Evolutionary conservation across 345 rosid species (phyloP), one percentile per base, ranked within the genome.

Genomic region (Abelmoschus esculentus): DNA sequence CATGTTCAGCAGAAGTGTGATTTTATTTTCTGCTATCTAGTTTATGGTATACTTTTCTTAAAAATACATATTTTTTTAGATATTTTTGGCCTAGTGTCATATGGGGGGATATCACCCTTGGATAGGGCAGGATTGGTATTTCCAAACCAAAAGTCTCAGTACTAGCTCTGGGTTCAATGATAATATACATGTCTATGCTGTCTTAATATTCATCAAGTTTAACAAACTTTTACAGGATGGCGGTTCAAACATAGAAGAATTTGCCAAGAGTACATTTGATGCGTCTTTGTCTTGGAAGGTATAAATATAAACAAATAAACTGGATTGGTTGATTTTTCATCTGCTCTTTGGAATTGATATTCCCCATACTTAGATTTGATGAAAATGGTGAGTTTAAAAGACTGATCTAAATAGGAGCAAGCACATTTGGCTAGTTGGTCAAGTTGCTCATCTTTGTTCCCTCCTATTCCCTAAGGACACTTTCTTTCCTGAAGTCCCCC

Each of bases 261-360:
- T 31, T 32, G 85, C 85, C 71, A 76, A 81, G 3, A 28, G 61
- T n/a, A 72, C 77, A 17, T 1, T 84, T 26, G 93, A 90, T 82
- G 83, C 96, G 68, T 87, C 96, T 32, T 82, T 87, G 19, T 72
- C 72, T 38, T 90, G 98, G 96, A 84, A 86, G 93, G 98, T 93
- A 74, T 40, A 58, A 56, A 2, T 28, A 46, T 46, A 7, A 46
- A 65, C 55, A 38, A 26, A 26, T 14, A 46, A 65, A 26, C 55
- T 12, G 54, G 54, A 42, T 64, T 11, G 34, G 44, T 64, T 12
- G 34, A 42, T 34, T 64, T 64, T 28, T 13, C 67, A 42, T 9
- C 17, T 61, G 46, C n/a, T 38, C 7, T 44, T 64, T 13, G 54
- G 68, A 44, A 64, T 44, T 22, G 2, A 19, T 12, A 36, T n/a